Evolutionary conservation across 352 stramenopile genomes (phyloP).

Genomic region (Thalassiosira gravida): DNA sequence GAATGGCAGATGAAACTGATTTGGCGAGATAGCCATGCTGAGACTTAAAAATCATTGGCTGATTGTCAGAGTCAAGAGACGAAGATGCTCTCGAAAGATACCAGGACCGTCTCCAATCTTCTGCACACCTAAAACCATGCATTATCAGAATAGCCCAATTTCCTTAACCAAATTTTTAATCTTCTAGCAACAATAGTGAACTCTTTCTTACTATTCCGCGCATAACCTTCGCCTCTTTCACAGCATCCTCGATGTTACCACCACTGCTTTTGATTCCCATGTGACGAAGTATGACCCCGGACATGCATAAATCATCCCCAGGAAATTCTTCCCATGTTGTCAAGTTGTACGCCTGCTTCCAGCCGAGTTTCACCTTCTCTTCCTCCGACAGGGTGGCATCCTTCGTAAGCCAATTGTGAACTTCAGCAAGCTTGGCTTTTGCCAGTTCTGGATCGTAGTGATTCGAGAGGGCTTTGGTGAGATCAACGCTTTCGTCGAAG

Average conservation of each 20-base stretch:
- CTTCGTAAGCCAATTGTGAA: slow-evolving; percentile 60
- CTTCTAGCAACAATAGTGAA: no score
- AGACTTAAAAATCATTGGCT: no score
- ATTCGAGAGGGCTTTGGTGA: slow-evolving; percentile 47
- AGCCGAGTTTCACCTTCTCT: slow-evolving; percentile 40
- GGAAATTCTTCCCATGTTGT: slow-evolving; percentile 61
- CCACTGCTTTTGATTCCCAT: slow-evolving; percentile 40
- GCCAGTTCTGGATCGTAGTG: slow-evolving; percentile 56
- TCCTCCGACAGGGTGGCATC: slow-evolving; percentile 38
- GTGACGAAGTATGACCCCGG: slow-evolving; percentile 36
- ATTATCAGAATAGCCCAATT: no score
- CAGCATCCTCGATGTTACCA: slow-evolving; percentile 25
- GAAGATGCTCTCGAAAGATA: no score
- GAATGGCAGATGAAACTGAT: no score
- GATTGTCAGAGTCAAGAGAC: no score
- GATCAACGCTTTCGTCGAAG: slow-evolving; percentile 48
- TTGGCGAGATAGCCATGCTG: no score
- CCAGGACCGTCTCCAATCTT: no score
- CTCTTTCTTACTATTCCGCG: slow-evolving; percentile 29
- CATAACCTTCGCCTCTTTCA: slow-evolving; percentile 38
- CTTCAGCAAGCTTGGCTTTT: slow-evolving; percentile 45
- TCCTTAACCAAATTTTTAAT: no score
- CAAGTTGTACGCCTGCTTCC: slow-evolving; percentile 56
- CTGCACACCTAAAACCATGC: no score
- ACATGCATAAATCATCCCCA: slow-evolving; percentile 38